Evolutionary conservation across 352 stramenopile species (phyloP).

Genomic region (Phytophthora pini): DNA sequence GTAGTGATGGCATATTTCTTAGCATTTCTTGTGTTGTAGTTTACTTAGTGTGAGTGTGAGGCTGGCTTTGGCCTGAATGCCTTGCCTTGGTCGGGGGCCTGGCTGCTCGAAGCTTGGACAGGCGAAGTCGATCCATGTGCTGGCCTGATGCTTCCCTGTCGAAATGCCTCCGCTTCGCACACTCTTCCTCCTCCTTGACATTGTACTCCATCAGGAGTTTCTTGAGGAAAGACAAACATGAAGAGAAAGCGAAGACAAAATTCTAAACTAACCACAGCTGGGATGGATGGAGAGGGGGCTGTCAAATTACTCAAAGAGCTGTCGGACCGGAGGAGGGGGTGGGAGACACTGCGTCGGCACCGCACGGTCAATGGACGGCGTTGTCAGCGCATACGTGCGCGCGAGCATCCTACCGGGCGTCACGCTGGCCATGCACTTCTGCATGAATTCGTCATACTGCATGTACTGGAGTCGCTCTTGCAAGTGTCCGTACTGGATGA

Average conservation of each 20-base stretch:
- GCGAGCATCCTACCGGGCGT: conserved; percentile 41
- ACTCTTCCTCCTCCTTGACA: conserved; percentile 20
- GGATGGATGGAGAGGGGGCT: conserved; percentile 9
- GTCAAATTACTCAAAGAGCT: conserved; percentile 53
- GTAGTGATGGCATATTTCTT: conserved; percentile 18
- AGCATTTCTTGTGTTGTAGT: conserved; percentile 31
- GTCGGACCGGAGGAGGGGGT: conserved; percentile 36
- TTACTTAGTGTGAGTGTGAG: conserved; percentile 21
- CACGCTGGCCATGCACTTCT: conserved; percentile 47
- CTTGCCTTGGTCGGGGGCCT: conserved; percentile 17
- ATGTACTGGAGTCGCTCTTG: conserved; percentile 55
- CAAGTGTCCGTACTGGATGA: conserved; percentile 55
- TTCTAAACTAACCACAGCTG: conserved; percentile 34
- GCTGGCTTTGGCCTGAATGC: conserved; percentile 21
- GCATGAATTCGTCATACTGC: conserved; percentile 55
- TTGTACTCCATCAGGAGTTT: conserved; percentile 15
- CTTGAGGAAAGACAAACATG: conserved; percentile 26
- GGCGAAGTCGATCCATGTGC: background rate
- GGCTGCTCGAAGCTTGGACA: conserved; percentile 5
- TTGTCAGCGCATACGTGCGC: conserved; percentile 45
- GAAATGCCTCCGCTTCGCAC: background rate
- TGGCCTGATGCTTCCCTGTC: conserved; percentile 5
- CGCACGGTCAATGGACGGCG: conserved; percentile 31
- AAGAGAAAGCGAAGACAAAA: conserved; percentile 27
- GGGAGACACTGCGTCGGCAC: conserved; percentile 47